These are phyloP conservation scores for Cyclotella choctawhatcheeana DNA, from an alignment of 108 stramenopile genomes.

Conservation along the genomic window DNA sequence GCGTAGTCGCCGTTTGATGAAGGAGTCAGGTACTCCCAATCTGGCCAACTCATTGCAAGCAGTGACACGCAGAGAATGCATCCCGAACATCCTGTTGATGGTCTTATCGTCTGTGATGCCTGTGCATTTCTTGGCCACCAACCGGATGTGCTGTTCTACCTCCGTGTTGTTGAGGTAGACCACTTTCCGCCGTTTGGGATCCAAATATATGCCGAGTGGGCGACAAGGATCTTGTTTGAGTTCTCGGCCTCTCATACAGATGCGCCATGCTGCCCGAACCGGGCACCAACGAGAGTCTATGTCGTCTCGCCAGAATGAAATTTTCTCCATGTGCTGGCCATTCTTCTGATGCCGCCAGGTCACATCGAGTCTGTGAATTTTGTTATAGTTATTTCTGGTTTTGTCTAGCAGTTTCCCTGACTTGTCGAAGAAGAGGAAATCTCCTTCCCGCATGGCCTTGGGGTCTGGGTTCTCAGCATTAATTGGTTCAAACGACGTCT, in stretches of 20 bases:
- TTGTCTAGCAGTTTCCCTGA: neutral
- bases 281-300: neutral
- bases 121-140: too few relatives aligned
- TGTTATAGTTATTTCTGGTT: neutral
- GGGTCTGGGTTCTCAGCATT: neutral
- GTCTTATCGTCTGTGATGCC: neutral
- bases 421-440: neutral
- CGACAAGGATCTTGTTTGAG: too few relatives aligned
- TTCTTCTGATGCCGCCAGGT: neutral
- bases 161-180: too few relatives aligned
- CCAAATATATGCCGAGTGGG: too few relatives aligned
- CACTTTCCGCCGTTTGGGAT: too few relatives aligned
- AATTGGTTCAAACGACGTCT: neutral
- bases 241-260: neutral
- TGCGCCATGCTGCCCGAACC: neutral
- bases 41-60: neutral
- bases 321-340: neutral
- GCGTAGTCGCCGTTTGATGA: slow-evolving; percentile 5
- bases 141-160: too few relatives aligned
- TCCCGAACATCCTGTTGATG: neutral
- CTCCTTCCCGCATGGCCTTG: neutral
- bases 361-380: neutral
- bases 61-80: slow-evolving; percentile 4
- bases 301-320: neutral
- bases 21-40: neutral